These are phyloP conservation scores for Monilinia fructicola DNA, from an alignment of 2,329 filamentous ascomycete genomes.

Conservation along the genomic window DNA sequence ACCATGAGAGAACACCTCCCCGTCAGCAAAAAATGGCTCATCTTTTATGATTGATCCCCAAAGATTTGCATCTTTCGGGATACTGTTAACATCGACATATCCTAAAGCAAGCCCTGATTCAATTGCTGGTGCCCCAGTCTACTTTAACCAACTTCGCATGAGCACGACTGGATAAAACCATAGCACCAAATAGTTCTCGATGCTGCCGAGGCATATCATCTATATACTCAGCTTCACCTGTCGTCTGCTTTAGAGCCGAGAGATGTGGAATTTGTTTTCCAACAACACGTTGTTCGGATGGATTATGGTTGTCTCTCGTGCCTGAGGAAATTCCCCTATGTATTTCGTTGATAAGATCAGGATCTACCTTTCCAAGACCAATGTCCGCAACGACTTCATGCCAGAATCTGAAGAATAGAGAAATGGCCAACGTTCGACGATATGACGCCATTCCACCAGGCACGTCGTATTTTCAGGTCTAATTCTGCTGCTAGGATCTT, in stretches of 20 bases:
- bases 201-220: conserved; percentile 84
- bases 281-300: conserved; percentile 76
- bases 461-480: conserved; percentile 78
- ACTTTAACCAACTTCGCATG: conserved; percentile 81
- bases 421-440: conserved; percentile 79
- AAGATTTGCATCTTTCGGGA: conserved; percentile 78
- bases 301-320: conserved; percentile 68
- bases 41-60: conserved; percentile 75
- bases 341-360: conserved; percentile 76
- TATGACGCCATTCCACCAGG: conserved; percentile 97
- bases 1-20: conserved; percentile 83
- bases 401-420: conserved; percentile 96
- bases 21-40: conserved; percentile 87
- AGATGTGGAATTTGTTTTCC: conserved; percentile 82
- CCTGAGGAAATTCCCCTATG: conserved; percentile 79
- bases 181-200: conserved; percentile 82
- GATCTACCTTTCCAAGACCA: conserved; percentile 56
- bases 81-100: conserved; percentile 76
- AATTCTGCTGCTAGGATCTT: conserved; percentile 81
- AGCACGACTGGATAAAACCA: conserved; percentile 82
- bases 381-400: conserved; percentile 74
- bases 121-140: conserved; percentile 68
- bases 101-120: conserved; percentile 66
- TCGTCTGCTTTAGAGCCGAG: conserved; percentile 86
- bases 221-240: conserved; percentile 90